A percentile compares a stretch with the other conserved stretches of the same genome.
These are phyloP conservation scores for Podila minutissima DNA, from an alignment of 192 early-diverging fungal genomes.

Conservation along the genomic window DNA sequence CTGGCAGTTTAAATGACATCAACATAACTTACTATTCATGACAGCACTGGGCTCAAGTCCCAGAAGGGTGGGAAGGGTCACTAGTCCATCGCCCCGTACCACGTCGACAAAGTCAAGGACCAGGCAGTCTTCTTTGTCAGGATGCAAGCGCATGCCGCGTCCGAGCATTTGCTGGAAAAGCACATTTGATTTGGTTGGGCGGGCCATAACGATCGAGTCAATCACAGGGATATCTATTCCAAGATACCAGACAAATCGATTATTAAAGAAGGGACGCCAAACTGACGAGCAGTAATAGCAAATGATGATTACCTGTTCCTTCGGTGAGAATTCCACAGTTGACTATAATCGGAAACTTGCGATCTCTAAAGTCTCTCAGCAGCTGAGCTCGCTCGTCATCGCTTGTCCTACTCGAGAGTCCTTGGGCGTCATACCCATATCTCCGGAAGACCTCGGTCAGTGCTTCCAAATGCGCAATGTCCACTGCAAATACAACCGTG, in stretches of 20 bases:
- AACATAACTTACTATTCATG: slow-evolving; percentile 52
- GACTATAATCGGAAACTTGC: slow-evolving; percentile 79
- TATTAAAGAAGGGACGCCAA: not conserved
- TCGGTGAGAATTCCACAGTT: slow-evolving; percentile 89
- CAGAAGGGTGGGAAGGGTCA: slow-evolving; percentile 82
- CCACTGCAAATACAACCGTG: slow-evolving; percentile 90
- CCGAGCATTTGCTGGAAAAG: slow-evolving; percentile 98
- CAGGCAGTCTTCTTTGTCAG: slow-evolving; percentile 79
- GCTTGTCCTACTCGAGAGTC: slow-evolving; percentile 66
- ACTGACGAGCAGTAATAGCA: not conserved
- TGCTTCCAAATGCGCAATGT: slow-evolving; percentile 77
- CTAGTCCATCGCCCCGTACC: slow-evolving; percentile 59
- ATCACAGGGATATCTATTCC: slow-evolving; percentile 84
- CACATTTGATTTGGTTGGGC: slow-evolving; percentile 85
- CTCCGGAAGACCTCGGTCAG: slow-evolving; percentile 66
- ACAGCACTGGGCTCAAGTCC: slow-evolving; percentile 74
- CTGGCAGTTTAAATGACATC: too few species aligned
- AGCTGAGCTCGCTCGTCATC: slow-evolving; percentile 62
- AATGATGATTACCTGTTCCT: slow-evolving; percentile 50
- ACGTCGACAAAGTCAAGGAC: slow-evolving; percentile 89
- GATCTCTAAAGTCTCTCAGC: slow-evolving; percentile 67
- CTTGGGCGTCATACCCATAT: slow-evolving; percentile 59
- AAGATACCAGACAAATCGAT: too few species aligned
- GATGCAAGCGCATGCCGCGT: slow-evolving; percentile 79
- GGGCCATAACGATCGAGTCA: slow-evolving; percentile 87